Conservation (phyloP, 202 grass and related monocot species). For the Panicum virgatum region DNA sequence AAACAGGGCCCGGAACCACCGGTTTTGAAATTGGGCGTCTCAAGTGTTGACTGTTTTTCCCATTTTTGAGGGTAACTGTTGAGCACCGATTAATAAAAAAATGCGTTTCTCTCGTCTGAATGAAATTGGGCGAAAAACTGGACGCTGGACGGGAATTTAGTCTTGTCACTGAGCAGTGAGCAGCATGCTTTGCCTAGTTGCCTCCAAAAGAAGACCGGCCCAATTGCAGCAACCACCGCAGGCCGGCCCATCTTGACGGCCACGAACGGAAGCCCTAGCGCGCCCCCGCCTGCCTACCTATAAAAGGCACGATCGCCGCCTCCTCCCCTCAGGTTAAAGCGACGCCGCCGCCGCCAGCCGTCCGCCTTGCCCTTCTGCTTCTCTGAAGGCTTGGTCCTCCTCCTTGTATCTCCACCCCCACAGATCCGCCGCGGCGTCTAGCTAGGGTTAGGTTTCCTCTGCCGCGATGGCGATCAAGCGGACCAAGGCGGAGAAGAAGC, state of each 20-base stretch:
- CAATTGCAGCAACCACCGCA: not conserved
- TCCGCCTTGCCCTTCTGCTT: slow-evolving; percentile 56
- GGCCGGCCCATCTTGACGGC: not conserved
- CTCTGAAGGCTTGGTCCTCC: slow-evolving; percentile 38
- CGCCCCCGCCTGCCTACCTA: not conserved
- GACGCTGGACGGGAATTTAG: not conserved
- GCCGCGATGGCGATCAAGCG: slow-evolving; percentile 82
- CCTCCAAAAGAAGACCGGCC: not conserved
- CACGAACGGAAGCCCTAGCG: not conserved
- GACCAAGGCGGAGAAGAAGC: slow-evolving; percentile 89
- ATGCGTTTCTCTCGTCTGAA: not conserved
- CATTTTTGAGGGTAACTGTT: too few species aligned
- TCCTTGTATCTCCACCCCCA: not conserved
- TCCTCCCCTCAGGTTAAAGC: slow-evolving; percentile 57
- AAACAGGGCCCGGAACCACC: too few species aligned
- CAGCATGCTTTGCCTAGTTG: not conserved
- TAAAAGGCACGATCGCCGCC: not conserved
- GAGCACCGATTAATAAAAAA: too few species aligned
- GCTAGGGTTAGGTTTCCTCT: slow-evolving; percentile 13
- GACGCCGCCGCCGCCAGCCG: slow-evolving; percentile 58
- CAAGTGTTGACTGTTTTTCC: too few species aligned
- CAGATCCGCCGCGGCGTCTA: not conserved
- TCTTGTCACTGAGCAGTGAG: not conserved
- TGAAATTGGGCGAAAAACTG: not conserved
- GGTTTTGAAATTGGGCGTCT: too few species aligned